Conservation (phyloP, 2,329 filamentous ascomycete species). For the Aspergillus quadrilineatus region DNA sequence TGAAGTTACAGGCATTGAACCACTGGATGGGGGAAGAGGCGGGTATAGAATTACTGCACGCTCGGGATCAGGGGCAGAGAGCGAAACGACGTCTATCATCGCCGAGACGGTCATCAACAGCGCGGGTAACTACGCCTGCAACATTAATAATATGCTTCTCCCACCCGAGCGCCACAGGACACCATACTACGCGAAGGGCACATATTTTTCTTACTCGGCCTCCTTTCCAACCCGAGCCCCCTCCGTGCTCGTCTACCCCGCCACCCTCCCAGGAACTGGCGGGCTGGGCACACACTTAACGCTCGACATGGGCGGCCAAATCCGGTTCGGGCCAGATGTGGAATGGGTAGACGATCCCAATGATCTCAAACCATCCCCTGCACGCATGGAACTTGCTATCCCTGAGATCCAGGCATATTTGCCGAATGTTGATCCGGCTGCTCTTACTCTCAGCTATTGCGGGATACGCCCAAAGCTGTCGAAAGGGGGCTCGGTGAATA, state of each 20-base stretch:
- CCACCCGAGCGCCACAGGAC: slow-evolving; percentile 50
- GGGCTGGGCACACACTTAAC: slow-evolving; percentile 95
- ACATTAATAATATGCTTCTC: slow-evolving; percentile 78
- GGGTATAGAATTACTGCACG: slow-evolving; percentile 70
- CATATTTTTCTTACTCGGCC: slow-evolving; percentile 82
- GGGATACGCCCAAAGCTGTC: slow-evolving; percentile 86
- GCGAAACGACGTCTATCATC: slow-evolving; percentile 56
- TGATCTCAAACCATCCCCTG: slow-evolving; percentile 67
- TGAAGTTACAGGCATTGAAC: slow-evolving; percentile 60
- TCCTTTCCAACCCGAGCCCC: slow-evolving; percentile 60
- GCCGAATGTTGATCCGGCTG: slow-evolving; percentile 65
- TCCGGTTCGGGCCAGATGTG: slow-evolving; percentile 92
- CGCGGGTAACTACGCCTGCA: slow-evolving; percentile 75
- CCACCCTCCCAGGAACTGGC: slow-evolving; percentile 74
- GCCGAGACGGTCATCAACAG: slow-evolving; percentile 78
- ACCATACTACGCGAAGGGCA: slow-evolving; percentile 87
- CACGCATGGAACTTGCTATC: slow-evolving; percentile 65
- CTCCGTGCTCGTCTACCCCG: slow-evolving; percentile 79
- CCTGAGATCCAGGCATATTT: slow-evolving; percentile 76
- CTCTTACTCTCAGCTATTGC: slow-evolving; percentile 78
- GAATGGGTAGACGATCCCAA: slow-evolving; percentile 78
- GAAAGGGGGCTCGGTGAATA: slow-evolving; percentile 56
- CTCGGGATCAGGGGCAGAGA: slow-evolving; percentile 32
- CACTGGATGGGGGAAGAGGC: slow-evolving; percentile 50
- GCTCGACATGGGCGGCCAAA: slow-evolving; percentile 76